Evolutionary conservation across 179 eudicot genomes (phyloP), one percentile per base, ranked within the genome.

Genomic region (Heliamphora pulchella): DNA sequence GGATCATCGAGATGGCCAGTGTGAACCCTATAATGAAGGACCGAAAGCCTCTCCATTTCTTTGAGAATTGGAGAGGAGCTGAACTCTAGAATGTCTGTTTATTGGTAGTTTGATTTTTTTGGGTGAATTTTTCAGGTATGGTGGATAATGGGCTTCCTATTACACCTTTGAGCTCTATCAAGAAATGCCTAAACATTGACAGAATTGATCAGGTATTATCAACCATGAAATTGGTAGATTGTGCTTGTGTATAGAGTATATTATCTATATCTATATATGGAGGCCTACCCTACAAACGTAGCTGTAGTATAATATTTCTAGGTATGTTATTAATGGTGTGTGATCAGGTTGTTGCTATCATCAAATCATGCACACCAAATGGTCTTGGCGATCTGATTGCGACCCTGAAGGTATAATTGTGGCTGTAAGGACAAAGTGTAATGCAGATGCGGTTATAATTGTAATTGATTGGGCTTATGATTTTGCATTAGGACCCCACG

Each of bases 341-440:
- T 64, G 39, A 68, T 58, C 82, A 95, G 98, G 91, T 95, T 83
- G 94, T 93, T 81, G 98, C 95, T 68, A 82, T 95, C 65, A 86
- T 95, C 80, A 91, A 89, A 83, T 91, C 93, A 72, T 91, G 93
- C 82, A 83, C 84, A 4, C 89, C 91, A 65, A 93, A 91, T 87
- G 93, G 94, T 84, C 88, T 91, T 77, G 98, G 97, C 87, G 98
- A 90, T 88, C 71, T 93, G 83, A 88, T 84, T 81, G 88, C 89
- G 75, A 83, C 86, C 9, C 80, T 95, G 66, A 95, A 95, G 97
- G 98, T 95, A 83, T 69, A n/a, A 39, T 70, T 17, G 44, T 78
- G 48, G 13, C 44, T 48, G 2, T 41, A 31, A 5, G 72, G 61
- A 18, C 17, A 65, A 44, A 76, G 15, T 67, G 65, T 51, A 47